Evolutionary conservation across 495 filamentous ascomycete species (phyloP), one percentile per base, ranked within the genome.

Genomic region (Talaromyces thailandensis): DNA sequence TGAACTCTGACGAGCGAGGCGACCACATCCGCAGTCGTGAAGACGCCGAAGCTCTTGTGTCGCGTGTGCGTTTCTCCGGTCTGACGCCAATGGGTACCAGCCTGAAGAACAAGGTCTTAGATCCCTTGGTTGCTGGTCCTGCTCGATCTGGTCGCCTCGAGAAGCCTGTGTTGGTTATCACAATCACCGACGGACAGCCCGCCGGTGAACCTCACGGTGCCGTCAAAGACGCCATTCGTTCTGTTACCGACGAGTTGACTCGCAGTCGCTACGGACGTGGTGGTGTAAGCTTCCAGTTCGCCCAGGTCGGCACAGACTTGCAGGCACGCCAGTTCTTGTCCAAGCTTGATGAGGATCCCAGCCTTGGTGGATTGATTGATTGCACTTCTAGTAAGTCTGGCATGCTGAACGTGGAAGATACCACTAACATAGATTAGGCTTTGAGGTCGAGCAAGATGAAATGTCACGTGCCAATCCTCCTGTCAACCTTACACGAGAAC

Each of bases 231-330:
- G 73, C 74, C 11, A 81, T 87, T 57, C 75, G 76, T 45, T 75
- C 75, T 64, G 78, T 82, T 1, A 65, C 76, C 29, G 67, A 72
- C 11, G 73, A 84, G 64, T 67, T 82, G 7, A 66, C 72, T 11
- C 73, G 77, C 24, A 78, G 69, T 45, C 76, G 68, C 32, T 82
- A 78, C 63, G 82, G 81, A 18, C 71, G 72, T 12, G 80, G 81
- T 62, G 83, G 82, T 3, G 70, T 88, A 48, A 75, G 80, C 2
- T 90, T 89, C 77, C 86, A 90, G 66, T 89, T 90, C 68, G 86
- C 87, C 7, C 88, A 90, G 67, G 87, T 90, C 53, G 87, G 87
- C 63, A 88, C 86, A 62, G 87, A 90, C 66, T 71, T 78, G 66
- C 79, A 82, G 58, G 87, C 88, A 8, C 81, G 82, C 31, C 81